A percentile compares a stretch with the other conserved stretches of the same genome.
phyloP scores from a whole-genome alignment of 257 asterid genomes.

The Fraxinus anomala region DNA sequence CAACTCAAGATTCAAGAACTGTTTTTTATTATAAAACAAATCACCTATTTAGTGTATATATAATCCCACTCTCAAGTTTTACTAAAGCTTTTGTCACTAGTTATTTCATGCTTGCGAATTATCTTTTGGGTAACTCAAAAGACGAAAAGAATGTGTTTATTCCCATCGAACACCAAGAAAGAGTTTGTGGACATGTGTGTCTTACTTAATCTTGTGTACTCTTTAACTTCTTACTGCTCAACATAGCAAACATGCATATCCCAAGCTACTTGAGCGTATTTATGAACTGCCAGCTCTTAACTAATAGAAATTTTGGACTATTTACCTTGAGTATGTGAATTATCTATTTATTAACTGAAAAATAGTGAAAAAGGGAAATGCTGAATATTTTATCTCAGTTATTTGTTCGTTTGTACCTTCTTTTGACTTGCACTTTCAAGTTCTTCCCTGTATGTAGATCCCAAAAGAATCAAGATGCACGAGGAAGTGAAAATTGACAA shows the following conservation, averaged over 20 bases:
- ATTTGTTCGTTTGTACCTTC: constrained; percentile 17
- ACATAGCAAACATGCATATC: neutral
- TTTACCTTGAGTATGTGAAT: neutral
- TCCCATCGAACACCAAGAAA: neutral
- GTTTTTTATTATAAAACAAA: neutral
- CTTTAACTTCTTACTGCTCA: too few relatives aligned
- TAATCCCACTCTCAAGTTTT: neutral
- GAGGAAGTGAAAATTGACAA: constrained; percentile 19
- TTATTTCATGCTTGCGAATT: neutral
- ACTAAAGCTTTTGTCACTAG: neutral
- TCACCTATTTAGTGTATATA: too few relatives aligned
- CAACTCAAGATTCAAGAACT: neutral
- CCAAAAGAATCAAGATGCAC: constrained; percentile 17
- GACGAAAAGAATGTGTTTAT: too few relatives aligned
- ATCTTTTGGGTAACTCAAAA: neutral
- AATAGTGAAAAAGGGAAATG: too few relatives aligned
- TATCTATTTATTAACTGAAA: neutral
- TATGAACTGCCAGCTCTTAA: neutral
- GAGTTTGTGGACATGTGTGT: neutral
- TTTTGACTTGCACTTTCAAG: constrained; percentile 3
- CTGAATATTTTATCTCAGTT: too few relatives aligned
- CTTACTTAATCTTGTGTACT: neutral
- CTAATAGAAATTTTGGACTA: neutral
- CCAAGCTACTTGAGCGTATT: neutral
- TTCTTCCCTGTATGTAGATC: constrained; percentile 6